Conservation (phyloP, 768 basidiomycete species). For the Amanita rubescens region DNA sequence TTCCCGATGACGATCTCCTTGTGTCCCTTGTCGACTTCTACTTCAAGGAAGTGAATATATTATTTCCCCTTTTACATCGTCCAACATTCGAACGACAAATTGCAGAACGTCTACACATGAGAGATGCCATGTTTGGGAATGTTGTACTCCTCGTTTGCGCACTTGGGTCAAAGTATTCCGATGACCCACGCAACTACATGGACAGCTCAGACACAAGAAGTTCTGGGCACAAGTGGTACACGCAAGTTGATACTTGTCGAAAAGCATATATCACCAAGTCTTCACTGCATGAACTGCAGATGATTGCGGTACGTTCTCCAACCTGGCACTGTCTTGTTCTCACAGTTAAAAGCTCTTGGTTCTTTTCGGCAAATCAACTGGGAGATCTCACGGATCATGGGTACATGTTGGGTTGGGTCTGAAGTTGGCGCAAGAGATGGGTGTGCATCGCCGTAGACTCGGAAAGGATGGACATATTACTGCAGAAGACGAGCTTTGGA, state of each 20-base stretch:
- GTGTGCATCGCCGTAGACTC: conserved; percentile 48
- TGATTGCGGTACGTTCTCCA: conserved; percentile 44
- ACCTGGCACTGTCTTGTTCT: background rate
- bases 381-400: conserved; percentile 52
- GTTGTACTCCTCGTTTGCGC: conserved; percentile 61
- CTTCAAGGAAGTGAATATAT: conserved; percentile 48
- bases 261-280: conserved; percentile 52
- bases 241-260: conserved; percentile 57
- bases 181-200: conserved; percentile 54
- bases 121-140: conserved; percentile 41
- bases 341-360: conserved; percentile 35
- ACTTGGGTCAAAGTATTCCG: conserved; percentile 48
- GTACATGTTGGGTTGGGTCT: conserved; percentile 58
- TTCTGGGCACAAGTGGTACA: conserved; percentile 60
- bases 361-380: conserved; percentile 40
- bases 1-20: conserved; percentile 50
- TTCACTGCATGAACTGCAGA: conserved; percentile 67
- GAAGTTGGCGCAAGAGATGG: conserved; percentile 67
- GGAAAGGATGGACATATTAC: conserved; percentile 22
- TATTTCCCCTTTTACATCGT: conserved; percentile 65
- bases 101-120: conserved; percentile 39
- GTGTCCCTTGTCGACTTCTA: conserved; percentile 52
- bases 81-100: conserved; percentile 56
- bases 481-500: conserved; percentile 67
- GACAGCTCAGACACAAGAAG: conserved; percentile 36